phyloP scores from a whole-genome alignment of 2,329 filamentous ascomycete genomes.

The Trichoderma sp. region DNA sequence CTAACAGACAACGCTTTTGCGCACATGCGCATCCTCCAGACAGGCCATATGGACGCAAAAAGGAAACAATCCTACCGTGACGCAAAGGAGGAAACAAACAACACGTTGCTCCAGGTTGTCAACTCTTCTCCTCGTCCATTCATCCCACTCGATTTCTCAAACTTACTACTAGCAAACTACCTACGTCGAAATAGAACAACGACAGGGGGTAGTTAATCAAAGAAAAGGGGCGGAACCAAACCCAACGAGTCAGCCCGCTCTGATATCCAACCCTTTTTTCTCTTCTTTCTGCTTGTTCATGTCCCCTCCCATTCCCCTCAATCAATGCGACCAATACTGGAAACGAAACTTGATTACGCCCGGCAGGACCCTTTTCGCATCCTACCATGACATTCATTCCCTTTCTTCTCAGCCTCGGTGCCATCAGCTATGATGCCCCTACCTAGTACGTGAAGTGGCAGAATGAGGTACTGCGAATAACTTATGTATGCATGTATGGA shows the following conservation, averaged over 20 bases:
- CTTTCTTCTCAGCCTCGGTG: background rate
- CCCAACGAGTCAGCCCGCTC: slow-evolving; percentile 20
- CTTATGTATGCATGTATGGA: too few relatives aligned
- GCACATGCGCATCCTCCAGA: background rate
- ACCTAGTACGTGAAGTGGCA: background rate
- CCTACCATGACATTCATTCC: background rate
- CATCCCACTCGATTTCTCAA: background rate
- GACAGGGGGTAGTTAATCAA: background rate
- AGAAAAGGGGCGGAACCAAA: background rate
- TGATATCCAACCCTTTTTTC: slow-evolving; percentile 15
- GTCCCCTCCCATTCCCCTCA: background rate
- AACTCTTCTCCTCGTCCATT: background rate
- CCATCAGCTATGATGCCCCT: background rate
- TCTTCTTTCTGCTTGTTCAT: too few relatives aligned
- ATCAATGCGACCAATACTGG: background rate
- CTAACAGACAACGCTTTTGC: background rate
- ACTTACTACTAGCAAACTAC: background rate
- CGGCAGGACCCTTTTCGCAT: background rate
- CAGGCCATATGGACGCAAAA: background rate
- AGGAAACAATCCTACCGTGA: background rate
- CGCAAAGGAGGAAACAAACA: background rate
- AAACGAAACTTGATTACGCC: slow-evolving; percentile 1
- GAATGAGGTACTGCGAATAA: background rate
- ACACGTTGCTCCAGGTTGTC: background rate
- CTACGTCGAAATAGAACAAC: slow-evolving; percentile 3